Conservation (phyloP, 2,329 filamentous ascomycete species). For the Aschersonia sp. region DNA sequence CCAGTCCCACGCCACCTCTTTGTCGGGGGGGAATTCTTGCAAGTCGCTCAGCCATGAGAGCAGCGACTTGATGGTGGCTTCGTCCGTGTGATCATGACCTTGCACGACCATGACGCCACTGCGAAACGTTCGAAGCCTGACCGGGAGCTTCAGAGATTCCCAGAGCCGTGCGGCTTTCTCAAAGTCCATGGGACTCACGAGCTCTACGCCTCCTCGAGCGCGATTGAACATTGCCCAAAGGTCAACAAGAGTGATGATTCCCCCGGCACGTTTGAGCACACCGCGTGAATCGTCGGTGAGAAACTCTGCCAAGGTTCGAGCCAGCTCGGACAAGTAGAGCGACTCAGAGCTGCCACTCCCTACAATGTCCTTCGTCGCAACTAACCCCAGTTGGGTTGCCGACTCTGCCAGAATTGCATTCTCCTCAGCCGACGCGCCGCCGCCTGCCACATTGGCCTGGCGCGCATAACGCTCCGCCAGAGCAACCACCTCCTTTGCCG, state of each 20-base stretch:
- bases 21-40: conserved; percentile 48
- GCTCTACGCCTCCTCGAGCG: conserved; percentile 80
- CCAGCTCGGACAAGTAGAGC: conserved; percentile 77
- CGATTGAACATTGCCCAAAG: conserved; percentile 93
- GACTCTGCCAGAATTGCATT: conserved; percentile 67
- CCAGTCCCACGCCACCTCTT: conserved; percentile 63
- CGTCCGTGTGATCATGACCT: conserved; percentile 73
- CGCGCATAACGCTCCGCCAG: conserved; percentile 77
- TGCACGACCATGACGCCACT: conserved; percentile 93
- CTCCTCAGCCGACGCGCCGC: conserved; percentile 51
- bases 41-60: conserved; percentile 64
- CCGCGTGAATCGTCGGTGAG: conserved; percentile 72
- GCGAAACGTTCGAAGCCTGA: conserved; percentile 77
- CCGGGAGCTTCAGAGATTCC: conserved; percentile 74
- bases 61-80: conserved; percentile 68
- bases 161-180: conserved; percentile 79
- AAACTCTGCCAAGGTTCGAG: conserved; percentile 76
- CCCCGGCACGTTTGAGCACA: conserved; percentile 64
- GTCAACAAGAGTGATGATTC: conserved; percentile 80
- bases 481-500: conserved; percentile 88
- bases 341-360: conserved; percentile 61
- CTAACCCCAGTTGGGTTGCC: conserved; percentile 61
- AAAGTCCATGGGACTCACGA: conserved; percentile 84
- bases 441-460: conserved; percentile 44
- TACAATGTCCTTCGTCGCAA: conserved; percentile 93